Evolutionary conservation across 305 asterid species (phyloP), one percentile per base, ranked within the genome.

Genomic region (Petunia hybrid): DNA sequence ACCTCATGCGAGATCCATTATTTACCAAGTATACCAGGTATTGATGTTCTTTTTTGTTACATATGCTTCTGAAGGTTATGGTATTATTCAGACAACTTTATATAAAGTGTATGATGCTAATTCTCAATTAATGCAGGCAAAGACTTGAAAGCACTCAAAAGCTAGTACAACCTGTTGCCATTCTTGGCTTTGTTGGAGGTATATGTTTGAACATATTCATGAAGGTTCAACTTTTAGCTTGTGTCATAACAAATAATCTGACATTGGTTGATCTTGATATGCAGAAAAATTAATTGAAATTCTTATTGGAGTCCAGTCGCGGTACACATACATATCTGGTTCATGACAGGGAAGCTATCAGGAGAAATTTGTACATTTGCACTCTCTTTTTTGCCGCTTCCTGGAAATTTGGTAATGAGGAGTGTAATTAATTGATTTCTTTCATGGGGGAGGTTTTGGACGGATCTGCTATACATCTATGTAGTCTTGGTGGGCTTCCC

Each of bases 321-420:
- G 99, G 36, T 93, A 93, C 89, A 93, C 98, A 36, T 92, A 92
- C 92, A 93, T 91, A 92, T 95, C 99, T 42, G 99, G 99, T 90
- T 95, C 99, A 36, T 95, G 87, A 51, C 63, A 91, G 41, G 80
- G 77, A 75, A 78, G 46, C 74, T 81, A 8, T 51, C 35, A 35
- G 63, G 78, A 51, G 78, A 51, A 51, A 48, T 36, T 45, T 48
- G 78, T 31, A 35, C 2, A 48, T 48, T 48, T 71, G 45, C 22
- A 35, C 45, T 51, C 7, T 48, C 61, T 46, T 6, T 70, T 36
- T 14, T 40, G 42, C 76, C 56, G 41, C 14, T 42, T 70, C 78
- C 13, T 73, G 45, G 16, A 6, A 43, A 46, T 69, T 68, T 69
- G 1, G 12, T 59, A 16, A 16, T 8, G 65, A 16, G 13, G 39